Conservation (phyloP, 352 stramenopile species). For the Pythium utonaiense region DNA sequence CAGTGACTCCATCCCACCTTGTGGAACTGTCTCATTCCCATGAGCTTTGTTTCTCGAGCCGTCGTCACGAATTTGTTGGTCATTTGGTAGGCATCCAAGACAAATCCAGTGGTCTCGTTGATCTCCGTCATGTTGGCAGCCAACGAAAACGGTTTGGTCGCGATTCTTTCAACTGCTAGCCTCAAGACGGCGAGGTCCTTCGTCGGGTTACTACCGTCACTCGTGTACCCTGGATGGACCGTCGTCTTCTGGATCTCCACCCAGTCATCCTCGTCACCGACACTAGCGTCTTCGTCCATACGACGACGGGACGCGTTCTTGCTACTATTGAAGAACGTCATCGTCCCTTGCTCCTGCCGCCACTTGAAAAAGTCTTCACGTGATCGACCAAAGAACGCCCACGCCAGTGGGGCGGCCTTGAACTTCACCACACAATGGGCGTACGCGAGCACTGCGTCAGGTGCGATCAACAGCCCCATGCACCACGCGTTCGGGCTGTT, state of each 20-base stretch:
- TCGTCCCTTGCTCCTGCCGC: background rate
- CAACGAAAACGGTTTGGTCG: conserved; percentile 22
- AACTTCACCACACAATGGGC: conserved; percentile 21
- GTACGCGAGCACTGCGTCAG: conserved; percentile 29
- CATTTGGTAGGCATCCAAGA: conserved; percentile 19
- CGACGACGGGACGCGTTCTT: background rate
- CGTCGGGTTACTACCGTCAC: background rate
- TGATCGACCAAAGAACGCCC: conserved; percentile 29
- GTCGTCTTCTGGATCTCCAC: conserved; percentile 13
- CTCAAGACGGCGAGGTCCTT: conserved; percentile 28
- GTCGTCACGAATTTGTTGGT: conserved; percentile 13
- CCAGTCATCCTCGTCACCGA: conserved; percentile 26
- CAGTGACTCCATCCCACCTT: conserved; percentile 26
- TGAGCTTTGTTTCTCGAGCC: conserved; percentile 7
- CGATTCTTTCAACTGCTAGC: conserved; percentile 7
- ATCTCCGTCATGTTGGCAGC: conserved; percentile 18
- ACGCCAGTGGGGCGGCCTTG: conserved; percentile 8
- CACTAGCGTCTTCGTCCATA: conserved; percentile 6
- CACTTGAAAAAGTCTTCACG: conserved; percentile 5
- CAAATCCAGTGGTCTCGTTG: conserved; percentile 16
- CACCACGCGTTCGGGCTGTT: conserved; percentile 17
- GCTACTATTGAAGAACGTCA: background rate
- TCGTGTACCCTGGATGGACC: conserved; percentile 23
- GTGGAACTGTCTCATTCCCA: conserved; percentile 9
- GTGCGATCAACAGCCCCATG: conserved; percentile 34